Base-by-base conservation (phyloP, 441 rosid genomes). In the Aquilaria agallochum region DNA sequence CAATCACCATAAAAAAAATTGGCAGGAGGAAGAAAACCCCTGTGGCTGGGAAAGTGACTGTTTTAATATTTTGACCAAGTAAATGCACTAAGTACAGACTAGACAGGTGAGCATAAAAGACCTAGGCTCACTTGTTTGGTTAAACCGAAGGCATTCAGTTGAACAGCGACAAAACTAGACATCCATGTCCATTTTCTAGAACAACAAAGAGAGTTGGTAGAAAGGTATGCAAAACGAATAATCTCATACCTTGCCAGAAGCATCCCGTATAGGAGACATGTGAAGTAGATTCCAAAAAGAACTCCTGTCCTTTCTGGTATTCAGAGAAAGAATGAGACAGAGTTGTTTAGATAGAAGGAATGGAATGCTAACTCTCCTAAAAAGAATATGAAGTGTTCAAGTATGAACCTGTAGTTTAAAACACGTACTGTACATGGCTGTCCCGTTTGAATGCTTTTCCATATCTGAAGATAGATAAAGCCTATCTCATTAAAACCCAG, bases 381-480 rank as follows among this genome's bases (percentile, higher is more conserved):
- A 56, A 45, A 53, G 45, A 30, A 53, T 49, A 34, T 47, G 34
- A 79, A 72, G 73, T 64, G 67, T 40, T 62, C 51, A 73, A 81
- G 86, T 63, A 71, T 81, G 76, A 81, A 93, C 97, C 98, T 93
- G 98, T 90, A 90, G 74, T 83, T 87, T 78, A 93, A 80, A 73
- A 93, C 82, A 73, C 88, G 89, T 74, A 88, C 96, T 72, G 98
- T 88, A 87, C 97, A 90, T 64, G 93, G 70, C 85, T 73, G 80
- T 58, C 84, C 90, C 40, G 69, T 71, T 62, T 40, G 76, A 61
- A 93, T 81, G 76, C 89, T 78, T 60, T 86, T 80, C 64, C 73
- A 81, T 71, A 93, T 81, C 98, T 90, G 80, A 55, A 73, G 20
- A 60, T 55, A 40, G 52, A 30, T 36, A 55, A 53, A 36, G 7